These are phyloP conservation scores for Trichopus zeylanicus DNA, from an alignment of 116 monocot genomes.

Conservation along the genomic window DNA sequence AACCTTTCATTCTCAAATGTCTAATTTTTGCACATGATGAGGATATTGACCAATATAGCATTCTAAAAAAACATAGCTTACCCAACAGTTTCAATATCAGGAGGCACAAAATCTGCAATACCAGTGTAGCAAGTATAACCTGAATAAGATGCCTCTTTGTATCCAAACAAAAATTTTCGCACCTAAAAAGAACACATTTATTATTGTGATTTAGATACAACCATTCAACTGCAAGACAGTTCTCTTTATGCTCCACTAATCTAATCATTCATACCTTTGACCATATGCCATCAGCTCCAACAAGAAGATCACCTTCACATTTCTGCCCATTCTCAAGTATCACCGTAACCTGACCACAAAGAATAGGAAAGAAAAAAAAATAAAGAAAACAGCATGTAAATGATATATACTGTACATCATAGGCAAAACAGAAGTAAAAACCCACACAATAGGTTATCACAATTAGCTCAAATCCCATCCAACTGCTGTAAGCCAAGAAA, in stretches of 20 bases:
- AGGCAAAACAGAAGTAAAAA: too few species aligned
- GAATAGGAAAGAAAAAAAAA: background rate
- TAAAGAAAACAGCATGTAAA: background rate
- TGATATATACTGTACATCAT: too few species aligned
- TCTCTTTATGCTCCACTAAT: background rate
- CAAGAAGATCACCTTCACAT: conserved; percentile 89
- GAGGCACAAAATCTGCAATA: conserved; percentile 96
- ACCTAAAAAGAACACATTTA: conserved; percentile 37
- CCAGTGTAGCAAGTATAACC: conserved; percentile 99
- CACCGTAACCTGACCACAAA: conserved; percentile 58
- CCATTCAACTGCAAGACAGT: background rate
- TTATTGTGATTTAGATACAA: background rate
- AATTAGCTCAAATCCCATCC: background rate
- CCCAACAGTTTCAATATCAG: conserved; percentile 96
- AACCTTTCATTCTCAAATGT: background rate
- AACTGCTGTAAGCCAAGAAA: background rate
- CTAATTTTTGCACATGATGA: too few species aligned
- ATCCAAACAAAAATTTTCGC: conserved; percentile 67
- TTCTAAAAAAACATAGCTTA: conserved; percentile 22
- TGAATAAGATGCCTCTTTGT: conserved; percentile 73
- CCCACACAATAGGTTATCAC: too few species aligned
- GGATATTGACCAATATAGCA: too few species aligned
- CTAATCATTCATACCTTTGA: conserved; percentile 64
- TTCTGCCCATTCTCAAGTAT: conserved; percentile 72
- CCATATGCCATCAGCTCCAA: conserved; percentile 98